Evolutionary conservation across 1,284 basidiomycete genomes (phyloP), one percentile per base, ranked within the genome.

Genomic region (Veloboletus limbatus): DNA sequence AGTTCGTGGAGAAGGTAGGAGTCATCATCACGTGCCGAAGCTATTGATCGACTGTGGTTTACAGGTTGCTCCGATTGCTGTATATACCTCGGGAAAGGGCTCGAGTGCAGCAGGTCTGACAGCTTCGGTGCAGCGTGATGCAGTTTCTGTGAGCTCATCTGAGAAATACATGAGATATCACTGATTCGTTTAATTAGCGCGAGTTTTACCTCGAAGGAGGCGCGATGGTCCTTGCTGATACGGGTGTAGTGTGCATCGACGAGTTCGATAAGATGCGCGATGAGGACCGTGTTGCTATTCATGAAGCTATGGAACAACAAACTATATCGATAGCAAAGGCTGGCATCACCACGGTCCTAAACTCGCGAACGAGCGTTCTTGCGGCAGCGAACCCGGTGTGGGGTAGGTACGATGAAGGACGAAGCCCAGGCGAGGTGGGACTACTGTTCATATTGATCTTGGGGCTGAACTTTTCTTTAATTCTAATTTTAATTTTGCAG

Each of bases 181-280:
- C 48, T 53, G 38, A 51, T 31, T 22, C 24, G 14, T 24, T 35
- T 42, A 9, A 25, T 33, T 56, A 96, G 92, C 82, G 97, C 37
- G 97, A 99, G 66, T 99, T 99, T 67, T 99, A 96, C 69, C 81
- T 99, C 8, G 97, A 99, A 74, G 97, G 97, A 6, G 97, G 97
- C 22, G 97, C 97, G 1, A 99, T 99, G 97, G 97, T 99, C 8
- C 80, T 99, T 24, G 97, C 97, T 1, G 97, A 99, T 64, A 94
- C 92, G 4, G 97, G 97, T 22, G 95, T 99, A 13, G 97, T 99
- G 17, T 99, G 97, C 65, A 99, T 99, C 62, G 97, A 99, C 64
- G 97, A 99, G 68, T 99, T 99, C 60, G 97, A 99, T 75, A 99
- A 99, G 77, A 99, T 99, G 97, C 79, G 96, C 24, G 97, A 99